These are phyloP conservation scores for Pseudoneurospora amorphoporcata DNA, from an alignment of 495 filamentous ascomycete genomes.

Conservation along the genomic window DNA sequence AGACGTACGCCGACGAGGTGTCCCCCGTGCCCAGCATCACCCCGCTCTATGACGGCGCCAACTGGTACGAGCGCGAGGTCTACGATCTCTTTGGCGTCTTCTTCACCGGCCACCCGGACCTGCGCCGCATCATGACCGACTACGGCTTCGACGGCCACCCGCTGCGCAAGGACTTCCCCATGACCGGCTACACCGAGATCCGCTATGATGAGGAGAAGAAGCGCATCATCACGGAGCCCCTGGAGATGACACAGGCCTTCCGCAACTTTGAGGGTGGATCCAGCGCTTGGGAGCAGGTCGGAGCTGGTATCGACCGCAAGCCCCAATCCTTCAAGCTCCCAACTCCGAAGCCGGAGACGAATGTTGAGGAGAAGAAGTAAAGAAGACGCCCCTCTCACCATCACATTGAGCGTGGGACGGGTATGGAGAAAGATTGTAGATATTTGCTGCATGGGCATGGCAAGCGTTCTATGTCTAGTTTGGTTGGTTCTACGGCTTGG, in stretches of 20 bases:
- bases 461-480: conserved; percentile 7
- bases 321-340: conserved; percentile 92
- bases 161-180: conserved; percentile 92
- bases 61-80: conserved; percentile 98
- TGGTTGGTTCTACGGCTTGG: background rate
- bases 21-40: conserved; percentile 87
- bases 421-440: conserved; percentile 11
- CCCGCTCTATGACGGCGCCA: conserved; percentile 80
- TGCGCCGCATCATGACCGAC: conserved; percentile 98
- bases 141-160: conserved; percentile 99
- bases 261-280: conserved; percentile 91
- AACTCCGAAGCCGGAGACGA: conserved; percentile 86
- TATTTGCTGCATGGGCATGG: conserved; percentile 6
- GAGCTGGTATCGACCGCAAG: conserved; percentile 64
- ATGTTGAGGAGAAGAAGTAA: conserved; percentile 91
- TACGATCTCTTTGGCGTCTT: conserved; percentile 98
- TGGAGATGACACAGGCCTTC: conserved; percentile 98
- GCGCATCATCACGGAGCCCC: conserved; percentile 91
- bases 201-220: conserved; percentile 99
- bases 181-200: conserved; percentile 98
- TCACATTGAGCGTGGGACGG: background rate
- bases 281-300: conserved; percentile 82
- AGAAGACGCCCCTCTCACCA: background rate
- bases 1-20: conserved; percentile 97
- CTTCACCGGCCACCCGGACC: conserved; percentile 89